Evolutionary conservation across 176 grass and related monocot genomes (phyloP).

Genomic region (Triticum dicoccoides): DNA sequence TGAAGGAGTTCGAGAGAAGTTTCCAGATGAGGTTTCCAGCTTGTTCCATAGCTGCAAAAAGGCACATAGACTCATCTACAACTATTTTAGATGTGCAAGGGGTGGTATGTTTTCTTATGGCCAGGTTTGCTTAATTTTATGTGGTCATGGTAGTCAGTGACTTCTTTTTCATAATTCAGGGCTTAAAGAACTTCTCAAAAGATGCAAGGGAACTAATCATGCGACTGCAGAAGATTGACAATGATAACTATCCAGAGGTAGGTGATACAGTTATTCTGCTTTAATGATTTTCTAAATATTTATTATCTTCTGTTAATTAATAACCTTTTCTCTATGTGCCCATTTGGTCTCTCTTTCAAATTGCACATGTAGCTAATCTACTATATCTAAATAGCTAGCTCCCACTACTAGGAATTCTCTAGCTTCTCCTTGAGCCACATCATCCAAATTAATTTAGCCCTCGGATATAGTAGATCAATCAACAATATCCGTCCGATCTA

Average conservation of each 20-base stretch:
- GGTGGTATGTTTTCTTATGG: constrained; percentile 50
- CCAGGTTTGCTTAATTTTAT: background rate
- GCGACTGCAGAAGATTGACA: constrained; percentile 87
- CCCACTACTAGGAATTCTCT: no score
- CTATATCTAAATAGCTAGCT: no score
- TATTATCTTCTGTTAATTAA: constrained; percentile 5
- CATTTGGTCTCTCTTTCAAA: constrained; percentile 9
- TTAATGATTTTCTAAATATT: constrained; percentile 7
- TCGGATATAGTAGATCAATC: no score
- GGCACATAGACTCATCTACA: constrained; percentile 75
- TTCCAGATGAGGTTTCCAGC: constrained; percentile 69
- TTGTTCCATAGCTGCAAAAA: constrained; percentile 79
- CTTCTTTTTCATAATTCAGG: constrained; percentile 50
- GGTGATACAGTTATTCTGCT: constrained; percentile 10
- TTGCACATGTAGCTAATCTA: constrained; percentile 3
- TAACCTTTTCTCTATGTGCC: background rate
- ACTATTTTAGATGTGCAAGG: constrained; percentile 92
- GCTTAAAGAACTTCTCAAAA: constrained; percentile 96
- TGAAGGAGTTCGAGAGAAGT: constrained; percentile 73
- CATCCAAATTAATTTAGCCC: no score
- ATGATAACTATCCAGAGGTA: constrained; percentile 97
- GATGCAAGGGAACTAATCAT: constrained; percentile 89
- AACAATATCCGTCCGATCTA: no score
- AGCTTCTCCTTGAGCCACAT: no score
- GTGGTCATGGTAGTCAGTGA: constrained; percentile 15